Evolutionary conservation across 176 grass and related monocot species (phyloP), one percentile per base, ranked within the genome.

Genomic region (Musa itinerans): DNA sequence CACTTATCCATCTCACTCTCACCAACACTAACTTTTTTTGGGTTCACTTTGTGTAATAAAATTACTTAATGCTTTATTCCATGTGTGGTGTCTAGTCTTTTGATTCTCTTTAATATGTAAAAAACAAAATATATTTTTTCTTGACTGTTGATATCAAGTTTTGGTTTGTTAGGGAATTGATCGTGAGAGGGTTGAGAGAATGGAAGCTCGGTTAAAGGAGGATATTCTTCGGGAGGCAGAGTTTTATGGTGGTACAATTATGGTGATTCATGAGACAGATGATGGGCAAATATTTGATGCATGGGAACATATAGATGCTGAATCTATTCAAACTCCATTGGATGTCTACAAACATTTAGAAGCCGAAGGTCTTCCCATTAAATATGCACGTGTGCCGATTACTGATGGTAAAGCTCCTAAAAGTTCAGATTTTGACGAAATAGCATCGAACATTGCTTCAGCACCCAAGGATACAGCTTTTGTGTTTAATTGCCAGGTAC

Each of bases 331-430:
- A 66, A 98, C 95, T 69, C 95, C 95, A 19, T 74, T 91, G 67
- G 95, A 98, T 84, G 95, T 98, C 57, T 98, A 84, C 78, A 94
- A 85, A 84, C 77, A 75, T 81, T 85, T 98, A 76, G 95, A 89
- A 43, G 74, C 53, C 79, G 90, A 86, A 87, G 95, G 95, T 50
- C 87, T 97, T 87, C 86, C 83, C 11, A 87, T 98, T 68, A 93
- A 86, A 56, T 98, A 98, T 87, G 90, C 88, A 82, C 86, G 95
- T 63, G 95, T 98, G 50, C 95, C 95, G 24, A 98, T 98, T 83
- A 98, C 90, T 80, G 95, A 98, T 84, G 95, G 95, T 76, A 98
- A 98, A 87, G 95, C 95, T 76, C 95, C 95, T 10, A 89, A 98
- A 93, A 98, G 88, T 85, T 98, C 95, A 24, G 95, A 98, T 81